Base-by-base conservation (phyloP, 2,329 filamentous ascomycete species). In the Penicillium sp. region DNA sequence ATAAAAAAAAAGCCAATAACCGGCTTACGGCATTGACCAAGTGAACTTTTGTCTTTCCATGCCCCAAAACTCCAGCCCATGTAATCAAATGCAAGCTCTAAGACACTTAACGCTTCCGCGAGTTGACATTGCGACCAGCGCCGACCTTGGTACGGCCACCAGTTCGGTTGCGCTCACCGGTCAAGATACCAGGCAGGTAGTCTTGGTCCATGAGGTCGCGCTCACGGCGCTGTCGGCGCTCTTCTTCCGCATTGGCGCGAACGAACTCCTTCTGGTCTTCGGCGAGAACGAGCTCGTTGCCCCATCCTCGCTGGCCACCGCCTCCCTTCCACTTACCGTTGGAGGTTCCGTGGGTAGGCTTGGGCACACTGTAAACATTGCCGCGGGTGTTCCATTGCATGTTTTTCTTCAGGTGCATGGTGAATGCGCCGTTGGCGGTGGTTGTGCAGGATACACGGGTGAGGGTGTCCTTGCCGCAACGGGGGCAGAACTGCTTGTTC, bases 191-290 rank as follows among this genome's bases (percentile, higher is more conserved):
- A 0, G 94, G 94, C 59, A 97, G 75, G 71, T 92, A 96, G 74
- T 99, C 93, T 69, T 95, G 88, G 69, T 97, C 93, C 93, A 97
- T 95, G 53, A 96, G 76, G 74, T 96, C 91, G 68, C 85, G 87
- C 70, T 89, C 85, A 67, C 87, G 87, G 49, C 78, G 79, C 42
- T 66, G 66, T 39, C 68, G 66, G 64, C 88, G 84, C 64, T 82
- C 83, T 69, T 88, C 83, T 62, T 86, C 82, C 3, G 81, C 82
- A 14, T 83, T 72, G 49, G 86, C 86, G 59, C 82, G 79, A 40
- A 83, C 72, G 72, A 89, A 97, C 78, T 99, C 94, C 78, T 96
- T 97, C 79, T 99, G 94, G 71, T 99, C 94, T 75, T 97, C 93
- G 0, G 92, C 86, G 9, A 99, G 77, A 50, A 99, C 90, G 60